These are phyloP conservation scores for Lyophyllum atratum DNA, from an alignment of 768 basidiomycete species.

Conservation along the genomic window DNA sequence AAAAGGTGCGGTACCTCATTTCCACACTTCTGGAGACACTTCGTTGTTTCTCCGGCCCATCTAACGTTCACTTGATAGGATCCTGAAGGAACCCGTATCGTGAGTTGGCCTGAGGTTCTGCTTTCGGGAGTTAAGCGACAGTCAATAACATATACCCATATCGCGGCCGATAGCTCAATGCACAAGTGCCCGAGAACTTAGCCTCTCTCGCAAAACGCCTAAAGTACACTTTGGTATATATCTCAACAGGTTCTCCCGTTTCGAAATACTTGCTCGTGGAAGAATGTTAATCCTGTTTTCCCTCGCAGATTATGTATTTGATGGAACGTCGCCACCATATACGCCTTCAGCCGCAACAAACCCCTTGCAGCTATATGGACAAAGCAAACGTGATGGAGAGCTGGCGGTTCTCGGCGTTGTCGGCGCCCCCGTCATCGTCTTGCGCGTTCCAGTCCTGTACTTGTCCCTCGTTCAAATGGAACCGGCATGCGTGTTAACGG, in stretches of 20 bases:
- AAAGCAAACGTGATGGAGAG: conserved; percentile 88
- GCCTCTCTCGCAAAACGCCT: conserved; percentile 64
- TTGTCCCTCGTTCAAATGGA: conserved; percentile 24
- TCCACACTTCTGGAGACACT: background rate
- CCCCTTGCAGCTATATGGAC: conserved; percentile 88
- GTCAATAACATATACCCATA: background rate
- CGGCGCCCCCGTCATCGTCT: conserved; percentile 61
- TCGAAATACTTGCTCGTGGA: background rate
- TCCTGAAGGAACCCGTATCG: conserved; percentile 66
- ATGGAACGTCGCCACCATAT: conserved; percentile 92
- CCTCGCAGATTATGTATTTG: conserved; percentile 87
- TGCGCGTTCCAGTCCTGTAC: conserved; percentile 90
- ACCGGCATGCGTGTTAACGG: background rate
- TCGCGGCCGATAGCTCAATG: conserved; percentile 69
- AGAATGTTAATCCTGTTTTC: background rate
- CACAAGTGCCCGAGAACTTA: conserved; percentile 70
- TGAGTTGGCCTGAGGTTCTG: conserved; percentile 30
- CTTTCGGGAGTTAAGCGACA: background rate
- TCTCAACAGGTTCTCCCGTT: conserved; percentile 71
- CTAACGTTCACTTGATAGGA: conserved; percentile 42
- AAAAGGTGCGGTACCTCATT: conserved; percentile 57
- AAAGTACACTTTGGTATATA: conserved; percentile 79
- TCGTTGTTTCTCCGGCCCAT: background rate
- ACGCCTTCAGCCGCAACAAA: conserved; percentile 70
- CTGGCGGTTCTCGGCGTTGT: conserved; percentile 64